A percentile compares a stretch with the other conserved stretches of the same genome.
Conservation (phyloP, 2,329 filamentous ascomycete species). For the Domatiomyces catenatus region DNA sequence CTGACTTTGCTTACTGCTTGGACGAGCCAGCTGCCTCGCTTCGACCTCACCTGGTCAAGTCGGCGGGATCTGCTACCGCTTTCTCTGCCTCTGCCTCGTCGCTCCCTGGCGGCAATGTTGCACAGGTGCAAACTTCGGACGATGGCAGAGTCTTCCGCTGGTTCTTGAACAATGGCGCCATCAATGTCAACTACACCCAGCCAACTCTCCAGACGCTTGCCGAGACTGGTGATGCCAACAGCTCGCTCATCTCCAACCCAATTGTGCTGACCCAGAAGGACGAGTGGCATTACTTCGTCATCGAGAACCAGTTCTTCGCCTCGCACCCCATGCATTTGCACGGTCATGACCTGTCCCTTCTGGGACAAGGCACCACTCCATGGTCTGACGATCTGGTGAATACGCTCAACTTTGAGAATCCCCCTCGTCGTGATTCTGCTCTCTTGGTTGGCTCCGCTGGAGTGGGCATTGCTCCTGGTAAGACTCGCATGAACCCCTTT, state of each 20-base stretch:
- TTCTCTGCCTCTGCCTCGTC: slow-evolving; percentile 17
- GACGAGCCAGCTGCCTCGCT: slow-evolving; percentile 18
- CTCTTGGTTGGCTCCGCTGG: slow-evolving; percentile 41
- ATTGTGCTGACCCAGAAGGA: slow-evolving; percentile 5
- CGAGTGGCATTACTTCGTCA: slow-evolving; percentile 16
- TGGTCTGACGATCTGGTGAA: slow-evolving; percentile 36
- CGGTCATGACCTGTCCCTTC: slow-evolving; percentile 52
- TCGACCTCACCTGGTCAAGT: slow-evolving; percentile 15
- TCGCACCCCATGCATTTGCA: slow-evolving; percentile 54
- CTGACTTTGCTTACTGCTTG: slow-evolving; percentile 17
- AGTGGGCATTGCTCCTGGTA: neutral
- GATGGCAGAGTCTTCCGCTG: slow-evolving; percentile 19
- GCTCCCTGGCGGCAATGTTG: slow-evolving; percentile 13
- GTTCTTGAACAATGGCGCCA: slow-evolving; percentile 22
- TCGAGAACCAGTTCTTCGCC: slow-evolving; percentile 17
- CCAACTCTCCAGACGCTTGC: slow-evolving; percentile 18
- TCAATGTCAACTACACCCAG: slow-evolving; percentile 21
- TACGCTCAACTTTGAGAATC: slow-evolving; percentile 44
- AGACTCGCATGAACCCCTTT: neutral
- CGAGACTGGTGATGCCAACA: slow-evolving; percentile 1
- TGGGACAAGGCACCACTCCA: slow-evolving; percentile 35
- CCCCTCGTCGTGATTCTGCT: slow-evolving; percentile 54
- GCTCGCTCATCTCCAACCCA: slow-evolving; percentile 7
- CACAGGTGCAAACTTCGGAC: slow-evolving; percentile 12
- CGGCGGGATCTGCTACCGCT: slow-evolving; percentile 13